Base-by-base conservation (phyloP, 2,329 filamentous ascomycete species). In the Zasmidium citrigriseum region DNA sequence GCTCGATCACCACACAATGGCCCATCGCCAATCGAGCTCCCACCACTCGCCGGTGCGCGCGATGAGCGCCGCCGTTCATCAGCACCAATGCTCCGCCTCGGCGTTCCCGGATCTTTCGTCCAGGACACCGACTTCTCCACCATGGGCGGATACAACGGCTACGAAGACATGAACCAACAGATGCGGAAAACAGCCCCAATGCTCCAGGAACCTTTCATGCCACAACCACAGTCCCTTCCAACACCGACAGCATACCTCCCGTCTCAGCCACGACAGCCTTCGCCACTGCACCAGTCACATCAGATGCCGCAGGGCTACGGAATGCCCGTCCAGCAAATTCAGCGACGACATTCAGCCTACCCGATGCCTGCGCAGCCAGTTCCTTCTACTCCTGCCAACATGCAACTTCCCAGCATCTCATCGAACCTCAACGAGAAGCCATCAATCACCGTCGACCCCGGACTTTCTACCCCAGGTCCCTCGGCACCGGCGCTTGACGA, bases 21-120 rank as follows among this genome's bases (percentile, higher is more conserved):
- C 23, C 72, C 74, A n/a, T 80, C 78, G 2, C 76, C 63, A 16
- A 74, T 79, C n/a, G 78, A 81, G 62, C 74, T 79, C 29, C 72
- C 73, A 46, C 72, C 72, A n/a, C 68, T 75, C 29, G 67, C 69
- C 16, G 66, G 69, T 22, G 62, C 64, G 20, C 57, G 64, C 18
- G 62, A 65, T 34, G 70, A 71, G 48, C 69, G 69, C 21, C 67
- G 71, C 16, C 65, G 66, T 38, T 70, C 69, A 2, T 64, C 65
- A 12, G 66, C 63, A 16, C 68, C 76, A 64, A 57, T 71, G 70
- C 44, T 75, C 63, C 60, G 75, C 65, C 61, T 79, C 66, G 64
- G 75, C 67, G 63, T 72, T 61, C 59, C 70, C 5, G 67, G 67
- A 25, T 60, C 67, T n/a, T 72, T 71, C 56, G 63, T 60, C 47